phyloP scores from a whole-genome alignment of 306 rosid genomes.

The Medicago truncatula region DNA sequence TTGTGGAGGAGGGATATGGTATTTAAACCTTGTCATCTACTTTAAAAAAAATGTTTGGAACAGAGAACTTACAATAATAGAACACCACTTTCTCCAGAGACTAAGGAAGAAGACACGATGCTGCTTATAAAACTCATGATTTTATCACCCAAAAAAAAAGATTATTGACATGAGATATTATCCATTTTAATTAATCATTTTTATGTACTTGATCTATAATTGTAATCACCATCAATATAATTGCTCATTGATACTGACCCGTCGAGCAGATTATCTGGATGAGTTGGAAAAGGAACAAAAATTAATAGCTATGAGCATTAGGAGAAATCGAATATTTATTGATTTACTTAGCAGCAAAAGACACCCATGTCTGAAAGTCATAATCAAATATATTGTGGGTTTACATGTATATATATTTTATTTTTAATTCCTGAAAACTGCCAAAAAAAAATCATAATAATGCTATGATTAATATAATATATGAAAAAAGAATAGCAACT shows the following conservation, averaged over 20 bases:
- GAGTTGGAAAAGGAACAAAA: no score
- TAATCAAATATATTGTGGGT: conserved; percentile 35
- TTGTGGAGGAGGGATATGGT: no score
- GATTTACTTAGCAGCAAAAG: not conserved
- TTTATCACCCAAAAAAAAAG: no score
- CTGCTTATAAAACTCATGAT: no score
- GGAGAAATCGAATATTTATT: not conserved
- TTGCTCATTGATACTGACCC: no score
- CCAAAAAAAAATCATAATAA: conserved; percentile 32
- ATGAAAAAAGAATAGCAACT: conserved; percentile 47
- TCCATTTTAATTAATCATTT: not conserved
- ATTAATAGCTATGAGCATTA: not conserved
- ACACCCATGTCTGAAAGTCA: not conserved
- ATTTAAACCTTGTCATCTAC: no score
- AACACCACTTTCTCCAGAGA: not conserved
- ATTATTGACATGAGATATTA: no score
- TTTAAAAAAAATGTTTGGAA: no score
- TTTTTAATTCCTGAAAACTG: conserved; percentile 14
- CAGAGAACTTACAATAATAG: no score
- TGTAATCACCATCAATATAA: not conserved
- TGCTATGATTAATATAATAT: conserved; percentile 36
- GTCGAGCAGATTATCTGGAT: no score
- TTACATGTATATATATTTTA: conserved; percentile 15
- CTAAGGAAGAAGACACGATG: not conserved
- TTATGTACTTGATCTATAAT: not conserved